phyloP scores from a whole-genome alignment of 2,329 filamentous ascomycete genomes.

The Fusarium armeniacum region DNA sequence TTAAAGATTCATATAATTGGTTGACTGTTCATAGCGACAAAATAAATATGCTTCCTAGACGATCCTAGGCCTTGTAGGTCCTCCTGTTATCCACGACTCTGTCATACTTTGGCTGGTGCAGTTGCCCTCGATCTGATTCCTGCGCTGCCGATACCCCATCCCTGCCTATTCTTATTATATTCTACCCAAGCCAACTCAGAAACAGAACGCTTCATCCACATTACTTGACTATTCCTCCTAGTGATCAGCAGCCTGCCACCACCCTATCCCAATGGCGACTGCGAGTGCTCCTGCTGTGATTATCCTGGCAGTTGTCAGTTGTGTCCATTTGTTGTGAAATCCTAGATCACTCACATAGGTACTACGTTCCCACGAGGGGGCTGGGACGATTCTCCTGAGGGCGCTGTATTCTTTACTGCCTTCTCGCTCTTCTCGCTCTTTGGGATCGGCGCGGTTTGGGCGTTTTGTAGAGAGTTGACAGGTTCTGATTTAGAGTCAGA shows the following conservation, averaged over 20 bases:
- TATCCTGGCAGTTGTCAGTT: constrained; percentile 41
- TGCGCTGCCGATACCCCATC: constrained; percentile 7
- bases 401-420: constrained; percentile 3
- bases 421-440: constrained; percentile 15
- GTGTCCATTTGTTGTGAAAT: not conserved
- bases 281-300: constrained; percentile 47
- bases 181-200: constrained; percentile 27
- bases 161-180: constrained; percentile 12
- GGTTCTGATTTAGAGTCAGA: not conserved
- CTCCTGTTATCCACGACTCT: constrained; percentile 14
- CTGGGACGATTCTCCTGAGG: constrained; percentile 22
- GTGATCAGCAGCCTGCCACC: constrained; percentile 45
- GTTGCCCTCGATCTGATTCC: constrained; percentile 12
- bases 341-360: constrained; percentile 38
- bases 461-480: constrained; percentile 4
- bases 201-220: not conserved
- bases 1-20: constrained; percentile 3
- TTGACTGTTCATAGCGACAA: constrained; percentile 14
- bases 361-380: constrained; percentile 31
- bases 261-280: constrained; percentile 47
- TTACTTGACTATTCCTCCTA: constrained; percentile 14
- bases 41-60: constrained; percentile 31
- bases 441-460: not conserved
- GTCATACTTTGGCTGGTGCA: constrained; percentile 19
- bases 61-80: constrained; percentile 30